These are phyloP conservation scores for Elongisporangium prolatum DNA, from an alignment of 352 stramenopile genomes.

Conservation along the genomic window DNA sequence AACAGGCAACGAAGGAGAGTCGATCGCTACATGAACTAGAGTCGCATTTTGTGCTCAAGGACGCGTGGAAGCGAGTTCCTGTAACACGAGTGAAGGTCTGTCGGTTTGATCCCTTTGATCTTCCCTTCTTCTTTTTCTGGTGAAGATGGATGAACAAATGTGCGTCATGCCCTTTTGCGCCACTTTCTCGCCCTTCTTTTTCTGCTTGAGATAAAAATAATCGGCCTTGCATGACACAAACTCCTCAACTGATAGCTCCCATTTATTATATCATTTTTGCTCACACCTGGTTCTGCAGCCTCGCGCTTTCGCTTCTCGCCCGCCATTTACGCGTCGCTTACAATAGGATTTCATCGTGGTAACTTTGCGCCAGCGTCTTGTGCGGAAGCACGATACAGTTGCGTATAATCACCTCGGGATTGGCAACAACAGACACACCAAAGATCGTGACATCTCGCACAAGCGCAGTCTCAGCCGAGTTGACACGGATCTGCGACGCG, in stretches of 20 bases:
- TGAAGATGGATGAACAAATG: no score
- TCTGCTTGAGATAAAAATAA: no score
- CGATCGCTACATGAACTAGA: no score
- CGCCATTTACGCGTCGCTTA: conserved; percentile 19
- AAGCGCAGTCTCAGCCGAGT: conserved; percentile 65
- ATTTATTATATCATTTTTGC: neutral
- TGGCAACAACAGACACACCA: conserved; percentile 82
- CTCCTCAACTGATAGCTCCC: neutral
- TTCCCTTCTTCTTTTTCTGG: no score
- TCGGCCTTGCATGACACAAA: no score
- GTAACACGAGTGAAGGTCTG: no score
- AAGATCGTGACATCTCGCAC: conserved; percentile 89
- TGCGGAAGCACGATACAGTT: conserved; percentile 88
- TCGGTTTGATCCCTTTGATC: no score
- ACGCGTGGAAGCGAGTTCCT: no score
- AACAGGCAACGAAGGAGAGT: no score
- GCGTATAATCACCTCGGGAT: conserved; percentile 85
- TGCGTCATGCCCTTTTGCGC: no score
- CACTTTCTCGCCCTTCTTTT: no score
- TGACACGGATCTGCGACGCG: conserved; percentile 62
- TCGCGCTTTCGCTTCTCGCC: neutral
- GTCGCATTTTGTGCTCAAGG: no score
- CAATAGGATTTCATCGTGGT: conserved; percentile 88
- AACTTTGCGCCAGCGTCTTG: conserved; percentile 86
- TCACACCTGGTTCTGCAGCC: neutral